Conservation (phyloP, 1,139 yeast genomes). For the Scheffersomyces quercinus region DNA sequence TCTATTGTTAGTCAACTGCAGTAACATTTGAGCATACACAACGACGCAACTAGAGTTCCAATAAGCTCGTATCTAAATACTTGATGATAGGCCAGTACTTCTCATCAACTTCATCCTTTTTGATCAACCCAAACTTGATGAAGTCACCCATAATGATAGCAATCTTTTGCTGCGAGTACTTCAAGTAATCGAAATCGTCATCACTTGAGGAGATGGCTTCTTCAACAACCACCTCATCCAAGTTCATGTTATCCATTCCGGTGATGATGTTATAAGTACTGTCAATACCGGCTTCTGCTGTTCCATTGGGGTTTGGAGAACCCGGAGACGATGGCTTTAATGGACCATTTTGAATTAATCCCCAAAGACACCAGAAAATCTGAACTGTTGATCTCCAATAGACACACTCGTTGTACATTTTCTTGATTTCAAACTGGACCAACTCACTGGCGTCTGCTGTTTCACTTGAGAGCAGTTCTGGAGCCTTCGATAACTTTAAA, state of each 20-base stretch:
- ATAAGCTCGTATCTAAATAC: conserved; percentile 30
- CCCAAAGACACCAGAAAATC: conserved; percentile 90
- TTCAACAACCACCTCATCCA: conserved; percentile 27
- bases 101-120: conserved; percentile 31
- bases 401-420: conserved; percentile 62
- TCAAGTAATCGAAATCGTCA: conserved; percentile 78
- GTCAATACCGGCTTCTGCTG: conserved; percentile 34
- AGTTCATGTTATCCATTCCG: conserved; percentile 28
- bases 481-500: conserved; percentile 18
- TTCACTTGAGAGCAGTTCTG: conserved; percentile 14
- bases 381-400: conserved; percentile 84
- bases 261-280: conserved; percentile 43
- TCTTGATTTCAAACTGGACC: conserved; percentile 54
- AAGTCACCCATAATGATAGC: conserved; percentile 76
- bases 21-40: too few relatives aligned
- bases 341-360: conserved; percentile 72
- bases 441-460: conserved; percentile 25
- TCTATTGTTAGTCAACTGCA: too few relatives aligned
- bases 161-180: conserved; percentile 74
- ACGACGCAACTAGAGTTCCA: too few relatives aligned
- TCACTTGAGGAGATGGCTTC: conserved; percentile 46
- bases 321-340: conserved; percentile 12
- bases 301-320: conserved; percentile 6
- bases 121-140: conserved; percentile 57
- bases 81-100: conserved; percentile 31